Conservation (phyloP, 176 grass and related monocot species). For the Cenchrus fungigraminus region DNA sequence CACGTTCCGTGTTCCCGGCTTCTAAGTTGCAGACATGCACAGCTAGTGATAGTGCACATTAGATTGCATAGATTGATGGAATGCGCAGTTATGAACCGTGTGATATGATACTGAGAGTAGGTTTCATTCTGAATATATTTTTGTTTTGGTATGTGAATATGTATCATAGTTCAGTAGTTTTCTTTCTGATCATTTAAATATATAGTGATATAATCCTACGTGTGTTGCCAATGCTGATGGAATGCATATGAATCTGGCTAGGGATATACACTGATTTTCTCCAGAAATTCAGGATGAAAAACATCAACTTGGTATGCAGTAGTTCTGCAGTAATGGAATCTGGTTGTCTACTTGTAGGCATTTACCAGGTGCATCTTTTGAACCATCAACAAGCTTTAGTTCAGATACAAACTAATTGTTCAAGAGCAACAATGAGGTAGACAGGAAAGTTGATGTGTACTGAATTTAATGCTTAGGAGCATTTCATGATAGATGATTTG, state of each 20-base stretch:
- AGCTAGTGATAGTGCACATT: not conserved
- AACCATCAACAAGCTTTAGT: not conserved
- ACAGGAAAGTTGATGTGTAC: not conserved
- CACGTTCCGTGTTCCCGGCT: too few species aligned
- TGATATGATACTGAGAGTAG: constrained; percentile 14
- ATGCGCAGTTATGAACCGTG: not conserved
- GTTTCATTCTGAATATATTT: constrained; percentile 5
- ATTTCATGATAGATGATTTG: not conserved
- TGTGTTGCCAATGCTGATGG: not conserved
- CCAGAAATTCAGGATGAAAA: constrained; percentile 10
- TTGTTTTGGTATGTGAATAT: constrained; percentile 6
- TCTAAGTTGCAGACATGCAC: not conserved
- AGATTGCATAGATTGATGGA: constrained; percentile 18
- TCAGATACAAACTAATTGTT: not conserved
- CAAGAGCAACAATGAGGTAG: not conserved
- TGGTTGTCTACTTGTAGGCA: not conserved
- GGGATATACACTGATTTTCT: not conserved
- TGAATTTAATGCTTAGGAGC: not conserved
- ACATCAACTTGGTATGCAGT: not conserved
- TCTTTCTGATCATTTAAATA: constrained; percentile 9
- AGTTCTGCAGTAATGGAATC: not conserved
- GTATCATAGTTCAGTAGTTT: not conserved
- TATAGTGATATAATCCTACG: not conserved
- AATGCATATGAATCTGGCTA: not conserved
- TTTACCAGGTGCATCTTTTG: not conserved